A percentile compares a stretch with the other conserved stretches of the same genome.
Conservation (phyloP, 1,284 basidiomycete species). For the Coniferiporia weirii region DNA sequence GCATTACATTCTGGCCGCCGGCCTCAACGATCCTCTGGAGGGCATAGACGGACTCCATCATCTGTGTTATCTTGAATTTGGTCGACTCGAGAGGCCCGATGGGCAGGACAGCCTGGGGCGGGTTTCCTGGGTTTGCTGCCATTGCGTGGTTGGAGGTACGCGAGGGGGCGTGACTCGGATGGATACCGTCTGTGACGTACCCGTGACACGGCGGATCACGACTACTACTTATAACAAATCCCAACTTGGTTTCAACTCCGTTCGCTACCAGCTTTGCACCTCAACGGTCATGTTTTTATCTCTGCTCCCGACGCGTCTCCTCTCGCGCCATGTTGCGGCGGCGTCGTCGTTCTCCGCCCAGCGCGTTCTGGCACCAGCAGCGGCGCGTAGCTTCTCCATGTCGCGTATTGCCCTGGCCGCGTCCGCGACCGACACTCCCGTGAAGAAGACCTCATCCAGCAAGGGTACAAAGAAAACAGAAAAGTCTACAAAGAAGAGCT, state of each 20-base stretch:
- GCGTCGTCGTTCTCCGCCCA: neutral
- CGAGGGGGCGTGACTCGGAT: neutral
- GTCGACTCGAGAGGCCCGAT: slow-evolving; percentile 64
- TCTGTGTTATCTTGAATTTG: slow-evolving; percentile 66
- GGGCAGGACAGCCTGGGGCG: slow-evolving; percentile 25
- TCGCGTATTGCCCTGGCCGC: slow-evolving; percentile 2
- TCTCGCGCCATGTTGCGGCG: neutral
- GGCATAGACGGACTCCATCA: slow-evolving; percentile 65
- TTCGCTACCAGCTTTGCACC: neutral
- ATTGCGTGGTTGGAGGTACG: no score
- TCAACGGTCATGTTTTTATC: slow-evolving; percentile 1
- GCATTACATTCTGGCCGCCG: slow-evolving; percentile 50
- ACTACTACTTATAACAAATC: neutral
- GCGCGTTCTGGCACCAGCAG: neutral
- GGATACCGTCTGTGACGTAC: neutral
- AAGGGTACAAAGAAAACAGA: neutral
- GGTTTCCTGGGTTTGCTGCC: neutral
- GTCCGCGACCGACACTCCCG: slow-evolving; percentile 11
- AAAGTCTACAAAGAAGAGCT: neutral
- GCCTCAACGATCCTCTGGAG: slow-evolving; percentile 60
- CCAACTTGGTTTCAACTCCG: neutral
- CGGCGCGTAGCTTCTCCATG: slow-evolving; percentile 6
- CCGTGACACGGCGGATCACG: no score
- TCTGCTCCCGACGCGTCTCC: neutral
- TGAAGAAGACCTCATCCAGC: slow-evolving; percentile 11